Evolutionary conservation across 2,329 filamentous ascomycete genomes (phyloP), one percentile per base, ranked within the genome.

Genomic region (Ophidiomyces ophidiicola): DNA sequence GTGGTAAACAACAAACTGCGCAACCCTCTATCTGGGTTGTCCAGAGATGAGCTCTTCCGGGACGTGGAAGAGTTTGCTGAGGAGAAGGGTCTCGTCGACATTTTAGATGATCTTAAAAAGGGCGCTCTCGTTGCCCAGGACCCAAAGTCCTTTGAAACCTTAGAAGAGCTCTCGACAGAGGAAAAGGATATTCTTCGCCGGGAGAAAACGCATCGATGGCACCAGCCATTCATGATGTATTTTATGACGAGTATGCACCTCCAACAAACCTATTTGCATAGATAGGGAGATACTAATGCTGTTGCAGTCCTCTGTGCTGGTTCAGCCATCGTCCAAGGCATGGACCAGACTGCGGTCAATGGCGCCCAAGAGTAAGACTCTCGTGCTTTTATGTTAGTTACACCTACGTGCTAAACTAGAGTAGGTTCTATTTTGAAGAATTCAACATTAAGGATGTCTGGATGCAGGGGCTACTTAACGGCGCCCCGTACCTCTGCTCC

Each of bases 121-220:
- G 82, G 80, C 20, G 82, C 81, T 2, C 66, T 87, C 6, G 71
- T 87, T 12, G 81, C 82, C 2, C 79, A 82, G 54, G 74, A 82
- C 48, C 80, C 80, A 0, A 64, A 64, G 10, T 64, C 66, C 18
- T 83, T 71, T 54, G 78, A 82, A 44, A 62, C 69, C 25, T 67
- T 85, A 25, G 64, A 72, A 39, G 70, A 72, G 6, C 67, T 85
- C 3, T 61, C 66, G 36, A 67, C 76, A 21, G 46, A 46, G 0
- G 67, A 70, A 35, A 64, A 59, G 35, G 42, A 51, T 11, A 48
- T 50, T 1, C 50, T 70, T 20, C 51, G 58, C 2, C 46, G 60
- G 10, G 67, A 70, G 46, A 53, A 59, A 5, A 59, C 57, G 0
- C 59, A 63, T 42, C 51, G 58, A 5, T 71, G 68, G 63, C 50